Percentiles rank a stretch among this genome's conserved stretches.
These are phyloP conservation scores for Barnettozyma sp. DNA, from an alignment of 805 yeast genomes.

Conservation along the genomic window DNA sequence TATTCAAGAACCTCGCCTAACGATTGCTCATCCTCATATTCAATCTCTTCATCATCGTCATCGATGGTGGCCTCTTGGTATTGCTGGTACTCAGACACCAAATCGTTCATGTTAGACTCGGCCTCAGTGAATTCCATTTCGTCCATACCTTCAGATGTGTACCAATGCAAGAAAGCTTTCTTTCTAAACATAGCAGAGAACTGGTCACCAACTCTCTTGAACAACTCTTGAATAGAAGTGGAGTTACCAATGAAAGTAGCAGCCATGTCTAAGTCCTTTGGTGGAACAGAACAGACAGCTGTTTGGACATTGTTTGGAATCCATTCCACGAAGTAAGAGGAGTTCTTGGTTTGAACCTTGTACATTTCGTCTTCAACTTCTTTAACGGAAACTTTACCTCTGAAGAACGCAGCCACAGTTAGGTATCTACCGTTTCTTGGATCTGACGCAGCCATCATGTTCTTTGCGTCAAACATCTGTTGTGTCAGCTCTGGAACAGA, in stretches of 20 bases:
- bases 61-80: conserved; percentile 89
- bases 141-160: conserved; percentile 99
- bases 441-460: conserved; percentile 99
- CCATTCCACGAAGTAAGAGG: conserved; percentile 98
- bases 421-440: conserved; percentile 95
- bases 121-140: conserved; percentile 99
- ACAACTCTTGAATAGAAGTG: conserved; percentile 96
- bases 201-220: conserved; percentile 95
- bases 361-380: conserved; percentile 96
- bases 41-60: conserved; percentile 55
- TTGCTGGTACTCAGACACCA: conserved; percentile 94
- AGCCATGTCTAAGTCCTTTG: conserved; percentile 85
- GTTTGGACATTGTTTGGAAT: conserved; percentile 99
- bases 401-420: conserved; percentile 96
- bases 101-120: conserved; percentile 94
- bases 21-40: conserved; percentile 26
- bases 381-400: conserved; percentile 98
- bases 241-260: conserved; percentile 95
- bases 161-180: conserved; percentile 99
- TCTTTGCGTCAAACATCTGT: conserved; percentile 96
- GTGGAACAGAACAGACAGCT: conserved; percentile 95
- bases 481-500: conserved; percentile 92
- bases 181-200: conserved; percentile 97
- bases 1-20: conserved; percentile 27
- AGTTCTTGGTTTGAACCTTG: conserved; percentile 86